Evolutionary conservation across 257 asterid species (phyloP), one percentile per base, ranked within the genome.

Genomic region (Solanum gracilifrons): DNA sequence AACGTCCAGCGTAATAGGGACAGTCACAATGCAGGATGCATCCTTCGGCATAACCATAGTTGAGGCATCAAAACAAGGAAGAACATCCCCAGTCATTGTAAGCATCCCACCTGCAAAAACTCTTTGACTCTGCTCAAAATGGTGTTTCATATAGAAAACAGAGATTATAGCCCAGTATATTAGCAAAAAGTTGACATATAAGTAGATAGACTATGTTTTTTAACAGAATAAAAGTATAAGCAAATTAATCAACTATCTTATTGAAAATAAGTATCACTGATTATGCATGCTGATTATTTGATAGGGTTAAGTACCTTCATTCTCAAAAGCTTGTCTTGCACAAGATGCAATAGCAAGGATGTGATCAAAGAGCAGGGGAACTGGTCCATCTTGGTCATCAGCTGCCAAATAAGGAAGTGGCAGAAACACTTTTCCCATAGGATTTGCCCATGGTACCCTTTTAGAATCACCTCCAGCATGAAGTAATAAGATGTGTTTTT

Each of bases 391-490:
- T 68, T 93, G 98, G 90, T 97, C 98, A 90, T 95, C 99, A 27
- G 93, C 92, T 83, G 98, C 99, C 95, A 97, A 90, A 89, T 88
- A 97, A 69, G 99, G 99, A 73, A 97, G 99, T 23, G 99, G 99
- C 87, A 97, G 93, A 91, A 97, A 97, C 89, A 95, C 98, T 89
- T 97, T 97, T 68, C 99, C 99, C 99, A 97, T 97, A 58, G 99
- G 99, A 90, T 97, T 97, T 83, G 99, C 99, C 99, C 99, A 97
- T 55, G 99, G 99, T 82, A 97, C 98, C 93, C 99, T 89, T 93
- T 97, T 95, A 86, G 99, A 97, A 95, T 97, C 99, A 87, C 99
- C 99, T 88, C 98, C 99, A 88, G 98, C 99, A 91, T 97, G 99
- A 90, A 97, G 94, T 89, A 96, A 92, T 88, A 96, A 90, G 86